Evolutionary conservation across 495 filamentous ascomycete genomes (phyloP), one percentile per base, ranked within the genome.

Genomic region (Talaromyces adpressus): DNA sequence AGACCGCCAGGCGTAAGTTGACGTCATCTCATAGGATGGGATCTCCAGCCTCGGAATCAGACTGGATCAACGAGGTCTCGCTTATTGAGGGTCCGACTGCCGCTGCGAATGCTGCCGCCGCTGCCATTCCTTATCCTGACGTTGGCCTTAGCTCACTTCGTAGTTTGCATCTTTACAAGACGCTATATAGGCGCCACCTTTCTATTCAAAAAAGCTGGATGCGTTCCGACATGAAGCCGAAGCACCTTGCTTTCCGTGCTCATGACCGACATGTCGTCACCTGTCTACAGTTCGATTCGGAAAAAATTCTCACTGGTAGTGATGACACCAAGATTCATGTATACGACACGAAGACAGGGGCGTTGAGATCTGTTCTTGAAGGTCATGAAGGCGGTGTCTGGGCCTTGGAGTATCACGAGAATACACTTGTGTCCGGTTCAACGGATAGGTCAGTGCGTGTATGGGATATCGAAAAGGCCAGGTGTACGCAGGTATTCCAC

Each of bases 311-410:
- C 63, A 99, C 95, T 11, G 94, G 94, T 30, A 97, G 93, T 67
- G 94, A 99, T 74, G 94, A 99, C 72, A 96, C 92, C 9, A 89
- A 96, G 64, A 99, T 99, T 71, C 92, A 98, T 70, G 93, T 99
- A 49, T 99, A 98, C 72, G 93, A 98, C 69, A 99, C 94, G 12
- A 93, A 93, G 73, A 98, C 92, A 6, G 94, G 94, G 62, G 89
- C 89, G 62, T 75, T 96, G 58, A 85, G 91, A 63, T 89, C 84
- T 60, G 90, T 86, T 41, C 83, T 99, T 4, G 87, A 90, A 70
- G 94, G 94, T 20, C 94, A 99, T 70, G 95, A 99, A 69, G 94
- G 94, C 52, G 94, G 94, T 52, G 94, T 99, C 5, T 99, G 94
- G 94, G 94, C 94, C 54, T 81, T 99, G 32, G 92, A 99, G 69